Evolutionary conservation across 2,329 filamentous ascomycete genomes (phyloP).

Genomic region (Penicillium paneum): DNA sequence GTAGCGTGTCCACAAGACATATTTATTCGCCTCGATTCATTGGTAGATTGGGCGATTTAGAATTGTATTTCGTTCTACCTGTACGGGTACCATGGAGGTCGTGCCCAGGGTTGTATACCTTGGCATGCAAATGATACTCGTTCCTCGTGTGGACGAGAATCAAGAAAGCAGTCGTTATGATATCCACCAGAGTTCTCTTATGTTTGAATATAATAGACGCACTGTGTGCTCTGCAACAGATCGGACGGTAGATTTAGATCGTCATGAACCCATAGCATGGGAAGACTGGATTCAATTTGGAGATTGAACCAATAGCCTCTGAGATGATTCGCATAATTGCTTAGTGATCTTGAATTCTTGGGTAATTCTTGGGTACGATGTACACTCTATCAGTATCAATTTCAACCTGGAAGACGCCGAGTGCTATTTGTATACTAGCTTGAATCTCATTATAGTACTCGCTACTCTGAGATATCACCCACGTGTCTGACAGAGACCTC

Average conservation of each 20-base stretch:
- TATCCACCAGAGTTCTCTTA: too few species aligned
- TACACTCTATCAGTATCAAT: not conserved
- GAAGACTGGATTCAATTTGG: not conserved
- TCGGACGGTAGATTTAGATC: not conserved
- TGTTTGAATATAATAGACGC: not conserved
- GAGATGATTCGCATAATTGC: conserved; percentile 2
- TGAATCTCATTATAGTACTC: not conserved
- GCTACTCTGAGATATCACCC: not conserved
- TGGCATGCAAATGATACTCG: too few species aligned
- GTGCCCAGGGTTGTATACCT: not conserved
- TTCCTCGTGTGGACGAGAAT: not conserved
- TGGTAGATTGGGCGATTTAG: not conserved
- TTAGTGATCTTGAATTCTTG: not conserved
- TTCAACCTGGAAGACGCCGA: not conserved
- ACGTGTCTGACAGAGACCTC: conserved; percentile 20
- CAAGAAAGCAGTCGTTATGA: not conserved
- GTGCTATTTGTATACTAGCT: not conserved
- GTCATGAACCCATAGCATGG: not conserved
- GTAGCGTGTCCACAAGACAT: not conserved
- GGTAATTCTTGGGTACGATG: not conserved
- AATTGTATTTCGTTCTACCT: not conserved
- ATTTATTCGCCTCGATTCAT: not conserved
- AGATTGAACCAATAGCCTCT: not conserved
- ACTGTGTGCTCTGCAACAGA: not conserved
- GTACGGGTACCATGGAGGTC: not conserved